Base-by-base conservation (phyloP, 768 basidiomycete genomes). In the Hypsizygus marmoreus region DNA sequence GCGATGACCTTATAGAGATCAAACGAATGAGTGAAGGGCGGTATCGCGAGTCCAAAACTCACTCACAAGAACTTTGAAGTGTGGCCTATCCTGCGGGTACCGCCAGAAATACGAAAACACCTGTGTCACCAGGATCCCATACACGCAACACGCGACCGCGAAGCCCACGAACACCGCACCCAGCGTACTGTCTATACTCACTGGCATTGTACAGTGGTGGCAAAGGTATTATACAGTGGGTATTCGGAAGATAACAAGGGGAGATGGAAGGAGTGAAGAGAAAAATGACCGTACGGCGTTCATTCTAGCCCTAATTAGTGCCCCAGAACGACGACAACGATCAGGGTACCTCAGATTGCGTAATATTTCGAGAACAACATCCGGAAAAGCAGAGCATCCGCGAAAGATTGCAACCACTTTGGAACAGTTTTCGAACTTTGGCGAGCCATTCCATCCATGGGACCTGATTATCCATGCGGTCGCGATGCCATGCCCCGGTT, bases 161-260 rank as follows among this genome's bases (percentile, higher is more conserved):
- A 82, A 82, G 24, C 84, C 84, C 35, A 83, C 57, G 50, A 84
- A 75, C 33, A 77, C 63, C 13, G 83, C 82, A 26, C 84, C 84
- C 12, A 86, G 71, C 1, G 84, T 84, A 54, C 68, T 73, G 44
- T 73, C 62, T 41, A 76, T 58, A 41, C 52, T 64, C 44, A 46
- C n/a, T n/a, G n/a, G n/a, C n/a, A n/a, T n/a, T n/a, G n/a, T n/a
- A n/a, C n/a, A n/a, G n/a, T n/a, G n/a, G n/a, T n/a, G 33, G 30
- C 22, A 14, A 20, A 33, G 20, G 23, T 28, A 35, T 24, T 23
- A 40, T 37, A 51, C 37, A 25, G 14, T 23, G 45, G 20, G 34
- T 4, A 22, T 9, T 35, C 42, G 43, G 37, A 33, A 17, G 31
- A 23, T 14, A 35, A 24, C 11, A 30, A 26, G 13, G 44, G 34